These are phyloP conservation scores for Biscogniauxia sp. DNA, from an alignment of 2,329 filamentous ascomycete species.

Conservation along the genomic window DNA sequence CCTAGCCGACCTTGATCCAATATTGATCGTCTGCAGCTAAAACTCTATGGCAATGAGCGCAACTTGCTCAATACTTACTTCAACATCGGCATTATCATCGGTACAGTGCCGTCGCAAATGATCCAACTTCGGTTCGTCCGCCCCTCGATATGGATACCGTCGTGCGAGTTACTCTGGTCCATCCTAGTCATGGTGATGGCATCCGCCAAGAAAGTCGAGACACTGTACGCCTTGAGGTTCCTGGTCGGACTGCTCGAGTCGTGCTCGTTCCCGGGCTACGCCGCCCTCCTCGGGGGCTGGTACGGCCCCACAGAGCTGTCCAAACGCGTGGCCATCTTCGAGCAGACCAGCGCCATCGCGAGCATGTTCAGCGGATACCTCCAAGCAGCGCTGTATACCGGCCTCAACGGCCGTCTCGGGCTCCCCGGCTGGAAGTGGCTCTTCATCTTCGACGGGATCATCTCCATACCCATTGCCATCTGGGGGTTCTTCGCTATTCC, in stretches of 20 bases:
- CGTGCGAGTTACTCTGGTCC: constrained; percentile 28
- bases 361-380: constrained; percentile 49
- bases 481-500: constrained; percentile 42
- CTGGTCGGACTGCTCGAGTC: constrained; percentile 32
- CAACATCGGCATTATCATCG: constrained; percentile 24
- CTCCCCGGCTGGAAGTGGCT: constrained; percentile 47
- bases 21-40: constrained; percentile 3
- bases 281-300: constrained; percentile 31
- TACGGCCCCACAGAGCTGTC: constrained; percentile 22
- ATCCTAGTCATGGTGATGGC: constrained; percentile 27
- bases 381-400: constrained; percentile 47
- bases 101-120: constrained; percentile 26
- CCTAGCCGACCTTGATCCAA: not conserved
- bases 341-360: constrained; percentile 44
- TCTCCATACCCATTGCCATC: constrained; percentile 34
- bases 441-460: constrained; percentile 43
- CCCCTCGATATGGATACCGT: constrained; percentile 32
- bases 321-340: constrained; percentile 48
- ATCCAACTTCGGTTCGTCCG: constrained; percentile 21
- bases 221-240: constrained; percentile 31
- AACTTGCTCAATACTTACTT: constrained; percentile 28
- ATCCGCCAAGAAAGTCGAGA: constrained; percentile 21
- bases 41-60: constrained; percentile 26
- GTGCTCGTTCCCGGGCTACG: constrained; percentile 26
- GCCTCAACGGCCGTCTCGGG: constrained; percentile 43